Conservation (phyloP, 2,329 filamentous ascomycete genomes). For the Venturia aucupariae region DNA sequence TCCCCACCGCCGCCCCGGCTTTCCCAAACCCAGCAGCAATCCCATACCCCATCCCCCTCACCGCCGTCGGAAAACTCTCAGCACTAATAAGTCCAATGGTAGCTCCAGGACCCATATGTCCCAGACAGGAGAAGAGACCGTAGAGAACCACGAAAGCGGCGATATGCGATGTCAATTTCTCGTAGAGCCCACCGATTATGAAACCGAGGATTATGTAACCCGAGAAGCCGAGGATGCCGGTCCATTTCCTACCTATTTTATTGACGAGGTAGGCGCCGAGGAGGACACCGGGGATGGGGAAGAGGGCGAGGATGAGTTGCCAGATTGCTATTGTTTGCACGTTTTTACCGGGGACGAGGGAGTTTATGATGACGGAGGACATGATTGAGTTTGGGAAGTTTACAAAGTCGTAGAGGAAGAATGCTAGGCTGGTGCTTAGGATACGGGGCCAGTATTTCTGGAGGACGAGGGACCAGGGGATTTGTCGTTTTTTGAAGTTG, state of each 20-base stretch:
- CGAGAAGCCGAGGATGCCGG: constrained; percentile 42
- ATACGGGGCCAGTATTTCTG: constrained; percentile 42
- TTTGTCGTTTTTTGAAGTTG: constrained; percentile 38
- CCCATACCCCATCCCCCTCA: constrained; percentile 42
- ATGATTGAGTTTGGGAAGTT: constrained; percentile 30
- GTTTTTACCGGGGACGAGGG: constrained; percentile 33
- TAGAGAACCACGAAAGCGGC: constrained; percentile 45
- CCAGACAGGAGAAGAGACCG: constrained; percentile 40
- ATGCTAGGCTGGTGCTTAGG: constrained; percentile 39
- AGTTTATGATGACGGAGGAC: constrained; percentile 42
- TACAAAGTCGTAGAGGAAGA: constrained; percentile 44
- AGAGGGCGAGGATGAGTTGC: constrained; percentile 41
- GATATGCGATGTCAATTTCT: constrained; percentile 37
- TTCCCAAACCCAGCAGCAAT: constrained; percentile 41
- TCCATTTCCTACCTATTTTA: constrained; percentile 40
- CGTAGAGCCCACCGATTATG: constrained; percentile 40
- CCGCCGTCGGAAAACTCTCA: constrained; percentile 42
- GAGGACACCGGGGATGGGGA: constrained; percentile 41
- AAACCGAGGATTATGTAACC: constrained; percentile 40
- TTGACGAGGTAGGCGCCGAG: constrained; percentile 42
- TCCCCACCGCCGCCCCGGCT: constrained; percentile 42
- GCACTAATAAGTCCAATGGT: constrained; percentile 30
- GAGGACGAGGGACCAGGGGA: constrained; percentile 40
- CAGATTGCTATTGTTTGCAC: constrained; percentile 37
- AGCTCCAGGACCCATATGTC: constrained; percentile 44